A percentile compares a stretch with the other conserved stretches of the same genome.
phyloP scores from a whole-genome alignment of 441 rosid species.

The Corymbia citriodora region DNA sequence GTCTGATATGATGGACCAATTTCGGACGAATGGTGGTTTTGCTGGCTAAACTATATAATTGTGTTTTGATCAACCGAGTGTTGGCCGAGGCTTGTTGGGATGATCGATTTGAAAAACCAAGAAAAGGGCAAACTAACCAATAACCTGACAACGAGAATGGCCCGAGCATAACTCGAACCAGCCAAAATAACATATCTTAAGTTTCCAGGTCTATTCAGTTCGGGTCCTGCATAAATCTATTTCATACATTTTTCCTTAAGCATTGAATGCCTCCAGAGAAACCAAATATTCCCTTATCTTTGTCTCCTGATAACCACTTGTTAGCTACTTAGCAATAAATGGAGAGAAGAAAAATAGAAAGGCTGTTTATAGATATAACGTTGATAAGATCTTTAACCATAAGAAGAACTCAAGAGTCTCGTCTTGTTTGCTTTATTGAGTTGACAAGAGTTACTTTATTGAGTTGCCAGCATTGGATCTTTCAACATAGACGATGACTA shows the following conservation, averaged over 20 bases:
- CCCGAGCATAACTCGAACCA: not conserved
- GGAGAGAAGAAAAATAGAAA: not conserved
- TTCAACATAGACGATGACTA: not conserved
- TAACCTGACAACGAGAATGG: not conserved
- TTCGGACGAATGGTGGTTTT: not conserved
- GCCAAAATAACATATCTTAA: not conserved
- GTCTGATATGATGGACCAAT: not conserved
- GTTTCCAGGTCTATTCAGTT: not conserved
- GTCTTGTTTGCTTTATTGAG: not conserved
- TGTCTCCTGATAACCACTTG: not conserved
- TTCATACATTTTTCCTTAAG: not conserved
- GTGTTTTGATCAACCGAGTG: not conserved
- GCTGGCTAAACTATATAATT: not conserved
- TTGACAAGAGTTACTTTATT: not conserved
- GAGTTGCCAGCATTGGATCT: not conserved
- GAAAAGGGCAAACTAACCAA: fast-evolving
- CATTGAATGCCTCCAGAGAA: not conserved
- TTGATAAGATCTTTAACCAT: not conserved
- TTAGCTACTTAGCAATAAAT: not conserved
- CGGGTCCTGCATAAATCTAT: not conserved
- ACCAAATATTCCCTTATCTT: not conserved
- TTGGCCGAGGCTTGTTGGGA: not conserved
- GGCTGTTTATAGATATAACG: not conserved
- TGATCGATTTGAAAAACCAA: not conserved
- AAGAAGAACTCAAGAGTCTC: not conserved